Conservation (phyloP, 352 stramenopile genomes). For the Phytophthora quininea region DNA sequence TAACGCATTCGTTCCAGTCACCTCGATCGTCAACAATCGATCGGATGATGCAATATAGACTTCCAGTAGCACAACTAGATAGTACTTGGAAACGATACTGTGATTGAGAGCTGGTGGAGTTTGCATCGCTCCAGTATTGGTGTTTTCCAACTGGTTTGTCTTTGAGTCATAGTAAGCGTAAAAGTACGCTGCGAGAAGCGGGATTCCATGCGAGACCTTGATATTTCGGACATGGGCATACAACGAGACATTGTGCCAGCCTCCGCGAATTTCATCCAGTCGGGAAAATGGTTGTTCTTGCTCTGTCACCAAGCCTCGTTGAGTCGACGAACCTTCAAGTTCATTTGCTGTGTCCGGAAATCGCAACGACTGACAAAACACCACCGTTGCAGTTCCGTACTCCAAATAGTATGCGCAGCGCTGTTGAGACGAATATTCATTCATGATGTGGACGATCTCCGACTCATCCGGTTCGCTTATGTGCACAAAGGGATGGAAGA, state of each 20-base stretch:
- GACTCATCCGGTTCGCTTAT: constrained; percentile 45
- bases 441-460: constrained; percentile 61
- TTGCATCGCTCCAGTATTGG: constrained; percentile 8
- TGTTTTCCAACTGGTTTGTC: constrained; percentile 35
- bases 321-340: constrained; percentile 2
- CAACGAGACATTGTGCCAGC: constrained; percentile 57
- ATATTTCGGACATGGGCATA: constrained; percentile 59
- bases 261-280: constrained; percentile 37
- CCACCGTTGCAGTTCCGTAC: constrained; percentile 61
- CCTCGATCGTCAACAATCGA: constrained; percentile 48
- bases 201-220: constrained; percentile 62
- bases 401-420: constrained; percentile 64
- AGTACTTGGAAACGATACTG: constrained; percentile 67
- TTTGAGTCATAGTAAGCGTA: constrained; percentile 73
- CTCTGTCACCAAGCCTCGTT: constrained; percentile 4
- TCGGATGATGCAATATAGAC: constrained; percentile 58
- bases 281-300: constrained; percentile 28
- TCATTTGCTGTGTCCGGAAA: constrained; percentile 2
- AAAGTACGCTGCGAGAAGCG: constrained; percentile 72
- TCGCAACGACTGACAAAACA: constrained; percentile 40
- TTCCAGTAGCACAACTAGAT: constrained; percentile 63
- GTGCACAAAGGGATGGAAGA: constrained; percentile 72
- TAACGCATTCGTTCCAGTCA: constrained; percentile 56
- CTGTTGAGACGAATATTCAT: constrained; percentile 63
- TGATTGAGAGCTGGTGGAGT: constrained; percentile 38